Percentiles rank a stretch among this genome's conserved stretches.
These are phyloP conservation scores for Entomortierella lignicola DNA, from an alignment of 192 early-diverging fungal genomes.

Conservation along the genomic window DNA sequence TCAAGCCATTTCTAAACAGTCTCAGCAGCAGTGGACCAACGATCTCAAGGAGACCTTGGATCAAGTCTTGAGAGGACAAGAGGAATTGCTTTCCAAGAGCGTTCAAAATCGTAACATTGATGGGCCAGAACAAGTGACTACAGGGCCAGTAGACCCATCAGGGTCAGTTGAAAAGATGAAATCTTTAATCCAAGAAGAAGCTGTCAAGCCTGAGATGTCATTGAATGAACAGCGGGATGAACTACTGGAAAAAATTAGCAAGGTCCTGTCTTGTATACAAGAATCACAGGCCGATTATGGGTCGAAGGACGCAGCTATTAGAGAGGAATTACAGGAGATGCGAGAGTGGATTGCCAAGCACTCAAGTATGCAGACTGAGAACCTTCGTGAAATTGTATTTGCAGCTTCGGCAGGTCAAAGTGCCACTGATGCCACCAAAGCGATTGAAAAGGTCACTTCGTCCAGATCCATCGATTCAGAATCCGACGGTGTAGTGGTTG, in stretches of 20 bases:
- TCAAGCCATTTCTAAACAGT: background rate
- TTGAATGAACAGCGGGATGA: conserved; percentile 45
- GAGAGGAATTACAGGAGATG: conserved; percentile 34
- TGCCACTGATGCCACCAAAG: background rate
- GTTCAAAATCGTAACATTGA: background rate
- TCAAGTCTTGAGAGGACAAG: background rate
- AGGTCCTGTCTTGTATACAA: conserved; percentile 26
- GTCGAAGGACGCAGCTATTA: conserved; percentile 3
- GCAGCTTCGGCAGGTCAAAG: background rate
- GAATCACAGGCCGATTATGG: conserved; percentile 9
- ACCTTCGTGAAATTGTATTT: conserved; percentile 39
- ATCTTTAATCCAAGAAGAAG: conserved; percentile 25
- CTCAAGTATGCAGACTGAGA: conserved; percentile 43
- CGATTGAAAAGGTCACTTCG: background rate
- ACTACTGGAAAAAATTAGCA: conserved; percentile 35
- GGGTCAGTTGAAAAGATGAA: conserved; percentile 24
- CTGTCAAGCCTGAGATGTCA: conserved; percentile 23
- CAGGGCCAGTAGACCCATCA: background rate
- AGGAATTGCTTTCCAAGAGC: background rate
- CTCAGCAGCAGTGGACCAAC: background rate
- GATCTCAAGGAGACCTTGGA: background rate
- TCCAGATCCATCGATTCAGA: background rate
- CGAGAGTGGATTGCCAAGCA: conserved; percentile 45
- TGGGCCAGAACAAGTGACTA: background rate
- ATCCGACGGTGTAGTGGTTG: background rate